These are phyloP conservation scores for Bondarzewia mesenterica DNA, from an alignment of 1,284 basidiomycete genomes.

Conservation along the genomic window DNA sequence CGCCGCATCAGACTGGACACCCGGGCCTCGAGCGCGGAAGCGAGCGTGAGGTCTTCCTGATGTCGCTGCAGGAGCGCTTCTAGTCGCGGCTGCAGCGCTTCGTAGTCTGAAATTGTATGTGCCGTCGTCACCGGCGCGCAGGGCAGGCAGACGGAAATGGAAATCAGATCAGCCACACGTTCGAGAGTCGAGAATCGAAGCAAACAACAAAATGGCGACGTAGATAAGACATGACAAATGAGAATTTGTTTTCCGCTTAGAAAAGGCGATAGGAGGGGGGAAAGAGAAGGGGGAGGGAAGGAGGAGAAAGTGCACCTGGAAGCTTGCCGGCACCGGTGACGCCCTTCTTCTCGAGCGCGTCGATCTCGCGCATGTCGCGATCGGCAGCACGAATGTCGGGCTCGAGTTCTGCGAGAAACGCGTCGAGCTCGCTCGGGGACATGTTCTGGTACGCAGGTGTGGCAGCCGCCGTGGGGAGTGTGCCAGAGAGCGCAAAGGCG, in stretches of 20 bases:
- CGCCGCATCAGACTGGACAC: conserved; percentile 54
- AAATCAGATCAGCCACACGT: too few relatives aligned
- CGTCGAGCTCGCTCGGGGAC: conserved; percentile 58
- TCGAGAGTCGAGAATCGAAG: too few relatives aligned
- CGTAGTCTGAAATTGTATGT: conserved; percentile 53
- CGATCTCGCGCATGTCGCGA: conserved; percentile 70
- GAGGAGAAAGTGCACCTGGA: conserved; percentile 30
- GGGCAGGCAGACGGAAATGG: too few relatives aligned
- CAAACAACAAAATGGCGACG: too few relatives aligned
- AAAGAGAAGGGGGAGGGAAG: neutral
- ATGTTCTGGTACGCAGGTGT: conserved; percentile 55
- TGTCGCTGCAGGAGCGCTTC: conserved; percentile 48
- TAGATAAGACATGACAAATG: too few relatives aligned
- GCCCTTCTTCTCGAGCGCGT: conserved; percentile 57
- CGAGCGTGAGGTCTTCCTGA: conserved; percentile 46
- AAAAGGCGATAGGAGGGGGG: neutral
- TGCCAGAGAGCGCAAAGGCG: conserved; percentile 59
- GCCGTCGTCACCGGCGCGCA: too few relatives aligned
- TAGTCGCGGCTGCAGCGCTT: conserved; percentile 53
- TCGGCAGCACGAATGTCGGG: conserved; percentile 73
- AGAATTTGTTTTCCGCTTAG: neutral
- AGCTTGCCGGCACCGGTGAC: conserved; percentile 66
- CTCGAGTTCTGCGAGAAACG: conserved; percentile 68
- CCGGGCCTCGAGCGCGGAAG: conserved; percentile 52
- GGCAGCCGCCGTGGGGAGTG: conserved; percentile 32